Evolutionary conservation across 495 filamentous ascomycete species (phyloP).

Genomic region (Trichoderma virens): DNA sequence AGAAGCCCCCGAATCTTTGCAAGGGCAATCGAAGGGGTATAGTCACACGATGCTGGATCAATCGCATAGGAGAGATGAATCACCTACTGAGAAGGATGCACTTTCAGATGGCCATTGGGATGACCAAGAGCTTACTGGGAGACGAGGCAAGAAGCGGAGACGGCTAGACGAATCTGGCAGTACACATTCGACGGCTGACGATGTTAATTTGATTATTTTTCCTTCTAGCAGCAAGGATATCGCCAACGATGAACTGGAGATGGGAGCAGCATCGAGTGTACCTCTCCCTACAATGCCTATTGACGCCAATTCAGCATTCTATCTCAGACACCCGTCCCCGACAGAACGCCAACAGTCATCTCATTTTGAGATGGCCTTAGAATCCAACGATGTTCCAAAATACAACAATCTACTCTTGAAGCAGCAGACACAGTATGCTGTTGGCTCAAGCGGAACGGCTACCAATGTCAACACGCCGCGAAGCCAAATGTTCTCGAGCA

Average conservation of each 20-base stretch:
- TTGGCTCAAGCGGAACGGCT: conserved; percentile 9
- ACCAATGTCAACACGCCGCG: conserved; percentile 10
- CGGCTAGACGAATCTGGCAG: neutral
- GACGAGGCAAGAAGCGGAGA: neutral
- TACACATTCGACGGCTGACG: neutral
- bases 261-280: neutral
- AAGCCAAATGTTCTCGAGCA: neutral
- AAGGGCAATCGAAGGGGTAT: neutral
- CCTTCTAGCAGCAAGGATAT: neutral
- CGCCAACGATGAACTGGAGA: neutral
- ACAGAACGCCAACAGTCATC: neutral
- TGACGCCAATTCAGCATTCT: neutral
- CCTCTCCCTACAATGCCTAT: neutral
- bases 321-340: neutral
- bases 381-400: neutral
- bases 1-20: neutral
- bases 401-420: neutral
- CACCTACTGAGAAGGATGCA: neutral
- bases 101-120: neutral
- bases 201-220: neutral
- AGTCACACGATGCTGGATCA: neutral
- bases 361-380: neutral
- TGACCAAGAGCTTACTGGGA: no score
- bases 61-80: neutral
- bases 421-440: conserved; percentile 1